Conservation (phyloP, 208 protist genomes). For the Leishmania lainsoni region DNA sequence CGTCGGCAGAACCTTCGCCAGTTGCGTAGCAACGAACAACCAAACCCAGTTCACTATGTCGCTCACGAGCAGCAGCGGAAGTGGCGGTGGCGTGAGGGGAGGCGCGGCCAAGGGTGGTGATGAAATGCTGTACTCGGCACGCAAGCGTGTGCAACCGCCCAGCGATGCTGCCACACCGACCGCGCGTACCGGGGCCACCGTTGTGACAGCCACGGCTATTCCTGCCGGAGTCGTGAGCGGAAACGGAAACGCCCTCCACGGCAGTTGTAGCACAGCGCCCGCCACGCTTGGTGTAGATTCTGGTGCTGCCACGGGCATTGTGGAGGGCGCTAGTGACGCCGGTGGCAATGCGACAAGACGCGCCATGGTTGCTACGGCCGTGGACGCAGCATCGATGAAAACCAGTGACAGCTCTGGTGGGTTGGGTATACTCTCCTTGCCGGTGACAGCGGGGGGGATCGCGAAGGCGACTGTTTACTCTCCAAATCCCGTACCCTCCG, state of each 20-base stretch:
- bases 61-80: conserved; percentile 17
- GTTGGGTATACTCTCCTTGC: conserved; percentile 8
- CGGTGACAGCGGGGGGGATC: conserved; percentile 10
- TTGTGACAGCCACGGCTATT: background rate
- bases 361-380: background rate
- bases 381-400: background rate
- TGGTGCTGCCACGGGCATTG: background rate
- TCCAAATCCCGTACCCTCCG: background rate
- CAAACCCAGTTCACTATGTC: conserved; percentile 37
- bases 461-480: conserved; percentile 3
- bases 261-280: background rate
- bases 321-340: background rate
- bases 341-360: background rate
- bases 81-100: background rate
- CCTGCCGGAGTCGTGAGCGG: background rate
- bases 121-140: conserved; percentile 36
- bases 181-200: background rate
- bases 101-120: conserved; percentile 12
- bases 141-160: conserved; percentile 17
- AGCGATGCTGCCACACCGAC: background rate
- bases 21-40: conserved; percentile 36
- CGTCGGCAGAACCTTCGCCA: conserved; percentile 58
- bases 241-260: background rate
- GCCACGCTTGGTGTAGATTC: background rate
- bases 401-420: conserved; percentile 1